Evolutionary conservation across 768 basidiomycete species (phyloP).

Genomic region (Neoboletus brunneissimus): DNA sequence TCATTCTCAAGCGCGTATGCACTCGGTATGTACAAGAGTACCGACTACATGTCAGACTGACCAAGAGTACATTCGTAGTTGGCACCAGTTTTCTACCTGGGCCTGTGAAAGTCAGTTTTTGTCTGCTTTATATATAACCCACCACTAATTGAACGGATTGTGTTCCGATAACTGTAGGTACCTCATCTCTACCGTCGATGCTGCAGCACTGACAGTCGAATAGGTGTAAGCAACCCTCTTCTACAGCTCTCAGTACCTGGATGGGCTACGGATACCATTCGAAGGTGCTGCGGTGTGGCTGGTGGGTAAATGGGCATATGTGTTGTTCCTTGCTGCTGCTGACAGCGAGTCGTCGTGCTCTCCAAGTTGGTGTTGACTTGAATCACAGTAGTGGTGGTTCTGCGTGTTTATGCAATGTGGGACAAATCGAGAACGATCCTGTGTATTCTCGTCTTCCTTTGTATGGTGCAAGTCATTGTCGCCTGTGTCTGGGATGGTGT

Average conservation of each 20-base stretch:
- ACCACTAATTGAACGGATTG: not conserved
- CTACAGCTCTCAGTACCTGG: too few relatives aligned
- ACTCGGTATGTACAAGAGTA: not conserved
- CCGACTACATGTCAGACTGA: not conserved
- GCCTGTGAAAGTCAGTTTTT: conserved; percentile 3
- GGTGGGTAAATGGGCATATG: not conserved
- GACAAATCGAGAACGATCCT: not conserved
- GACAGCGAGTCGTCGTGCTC: conserved; percentile 4
- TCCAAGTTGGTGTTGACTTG: not conserved
- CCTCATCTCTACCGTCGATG: not conserved
- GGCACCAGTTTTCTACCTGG: conserved; percentile 2
- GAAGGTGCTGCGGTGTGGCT: conserved; percentile 1
- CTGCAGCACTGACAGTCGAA: not conserved
- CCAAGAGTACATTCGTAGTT: not conserved
- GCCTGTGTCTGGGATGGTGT: not conserved
- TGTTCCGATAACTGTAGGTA: conserved; percentile 2
- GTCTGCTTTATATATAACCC: not conserved
- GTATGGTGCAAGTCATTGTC: not conserved
- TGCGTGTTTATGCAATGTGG: conserved; percentile 11
- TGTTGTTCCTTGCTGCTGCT: not conserved
- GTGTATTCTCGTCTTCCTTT: not conserved
- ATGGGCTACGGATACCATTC: not conserved
- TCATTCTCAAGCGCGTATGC: not conserved
- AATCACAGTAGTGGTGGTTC: conserved; percentile 18
- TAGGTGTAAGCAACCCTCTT: conserved; percentile 10